Base-by-base conservation (phyloP, 257 asterid species). In the Ligustrum vulgare region DNA sequence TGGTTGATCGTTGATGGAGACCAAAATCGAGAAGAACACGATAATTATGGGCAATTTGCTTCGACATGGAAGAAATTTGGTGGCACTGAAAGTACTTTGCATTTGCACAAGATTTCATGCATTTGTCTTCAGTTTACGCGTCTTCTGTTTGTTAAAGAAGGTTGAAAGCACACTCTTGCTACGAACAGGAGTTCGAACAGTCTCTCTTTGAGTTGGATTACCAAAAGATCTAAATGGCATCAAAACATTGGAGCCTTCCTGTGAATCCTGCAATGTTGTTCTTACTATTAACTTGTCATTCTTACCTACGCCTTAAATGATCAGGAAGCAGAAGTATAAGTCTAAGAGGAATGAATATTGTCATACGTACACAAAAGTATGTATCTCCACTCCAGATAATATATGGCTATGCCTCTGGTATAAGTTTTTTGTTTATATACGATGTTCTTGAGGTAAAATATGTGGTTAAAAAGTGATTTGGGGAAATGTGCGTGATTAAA, bases 131-230 rank as follows among this genome's bases (percentile, higher is more conserved):
- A 81, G 67, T 71, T 82, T 87, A 54, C 79, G 78, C 34, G 88
- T 71, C 89, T 93, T 91, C 66, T 88, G 91, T 86, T 87, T 93
- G 74, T 77, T 83, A 80, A 91, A 93, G 86, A 93, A 86, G 37
- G 90, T 74, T 1, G 98, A 89, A 69, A 93, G 80, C 84, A 91
- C 41, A 64, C 94, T 91, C 82, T 86, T 93, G 77, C 93, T 90
- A 37, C 96, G 90, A 63, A 72, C 72, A 74, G 91, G 92, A 2
- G 82, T 83, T 5, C 81, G 85, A 43, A 83, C 80, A 70, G 71
- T 56, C 75, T 84, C 89, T 72, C 69, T 84, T 54, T 74, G 82
- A 51, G 76, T 65, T 49, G 84, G 77, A 62, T 82, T 88, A 34
- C 84, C 89, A 32, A 89, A 85, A 10, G 96, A 87, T 77, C 85